Evolutionary conservation across 352 stramenopile species (phyloP).

Genomic region (Phytopythium boreale): DNA sequence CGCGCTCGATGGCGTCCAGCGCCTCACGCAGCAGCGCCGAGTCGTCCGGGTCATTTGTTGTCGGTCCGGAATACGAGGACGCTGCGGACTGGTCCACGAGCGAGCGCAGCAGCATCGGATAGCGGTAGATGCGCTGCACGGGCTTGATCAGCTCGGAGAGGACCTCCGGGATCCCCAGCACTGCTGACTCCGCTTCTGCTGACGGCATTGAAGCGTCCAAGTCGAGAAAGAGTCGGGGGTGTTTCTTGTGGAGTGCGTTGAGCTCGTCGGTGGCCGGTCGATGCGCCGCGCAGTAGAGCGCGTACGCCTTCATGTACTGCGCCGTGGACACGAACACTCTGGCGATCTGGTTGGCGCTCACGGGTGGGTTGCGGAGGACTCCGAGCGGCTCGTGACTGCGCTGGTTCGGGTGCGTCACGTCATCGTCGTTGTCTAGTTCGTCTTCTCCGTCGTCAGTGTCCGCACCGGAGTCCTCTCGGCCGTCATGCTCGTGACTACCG

Average conservation of each 20-base stretch:
- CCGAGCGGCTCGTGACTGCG: background rate
- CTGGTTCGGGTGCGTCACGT: constrained; percentile 1
- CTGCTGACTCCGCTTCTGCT: constrained; percentile 5
- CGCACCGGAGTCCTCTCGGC: background rate
- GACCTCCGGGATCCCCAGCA: constrained; percentile 16
- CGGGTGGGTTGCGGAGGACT: background rate
- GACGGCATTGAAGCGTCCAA: background rate
- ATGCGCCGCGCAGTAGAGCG: constrained; percentile 60
- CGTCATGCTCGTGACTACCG: too few relatives aligned
- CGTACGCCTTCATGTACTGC: constrained; percentile 73
- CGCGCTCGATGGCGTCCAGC: constrained; percentile 39
- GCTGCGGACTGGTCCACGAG: constrained; percentile 33
- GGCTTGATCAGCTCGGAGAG: constrained; percentile 68
- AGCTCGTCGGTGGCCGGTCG: constrained; percentile 45
- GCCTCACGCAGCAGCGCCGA: constrained; percentile 27
- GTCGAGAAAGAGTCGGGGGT: constrained; percentile 14
- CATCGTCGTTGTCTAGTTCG: constrained; percentile 6
- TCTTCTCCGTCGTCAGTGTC: constrained; percentile 10
- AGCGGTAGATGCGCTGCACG: constrained; percentile 68
- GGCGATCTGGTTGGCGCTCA: constrained; percentile 14
- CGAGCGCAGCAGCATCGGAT: constrained; percentile 54
- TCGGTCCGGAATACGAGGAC: background rate
- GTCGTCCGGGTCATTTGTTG: constrained; percentile 16
- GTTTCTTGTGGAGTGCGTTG: constrained; percentile 26
- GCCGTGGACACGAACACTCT: constrained; percentile 39